A percentile compares a stretch with the other conserved stretches of the same genome.
These are phyloP conservation scores for Piper betle DNA, from an alignment of 164 flowering plant genomes.

Conservation along the genomic window DNA sequence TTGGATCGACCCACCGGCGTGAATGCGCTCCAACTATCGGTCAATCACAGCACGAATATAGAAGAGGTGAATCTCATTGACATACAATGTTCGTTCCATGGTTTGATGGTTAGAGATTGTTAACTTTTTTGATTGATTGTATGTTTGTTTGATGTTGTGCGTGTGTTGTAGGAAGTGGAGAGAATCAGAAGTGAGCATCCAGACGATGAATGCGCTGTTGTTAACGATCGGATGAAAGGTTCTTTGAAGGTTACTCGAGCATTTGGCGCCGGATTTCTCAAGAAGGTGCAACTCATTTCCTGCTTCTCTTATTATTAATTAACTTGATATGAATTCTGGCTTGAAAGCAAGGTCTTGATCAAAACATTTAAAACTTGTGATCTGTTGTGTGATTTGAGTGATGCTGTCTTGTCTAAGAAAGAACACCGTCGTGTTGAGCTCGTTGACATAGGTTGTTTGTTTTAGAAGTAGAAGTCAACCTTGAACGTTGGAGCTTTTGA, in stretches of 20 bases:
- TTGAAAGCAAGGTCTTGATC: background rate
- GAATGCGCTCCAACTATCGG: conserved; percentile 48
- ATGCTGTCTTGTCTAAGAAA: no score
- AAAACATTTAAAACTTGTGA: no score
- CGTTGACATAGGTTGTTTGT: background rate
- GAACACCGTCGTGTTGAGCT: no score
- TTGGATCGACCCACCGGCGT: conserved; percentile 34
- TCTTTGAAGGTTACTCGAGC: conserved; percentile 63
- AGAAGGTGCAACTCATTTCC: conserved; percentile 28
- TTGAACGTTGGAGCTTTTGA: no score
- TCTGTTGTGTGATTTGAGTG: background rate
- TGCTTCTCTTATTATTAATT: background rate
- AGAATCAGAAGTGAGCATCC: conserved; percentile 49
- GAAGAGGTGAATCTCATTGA: conserved; percentile 28
- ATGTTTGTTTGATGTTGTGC: background rate
- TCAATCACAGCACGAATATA: conserved; percentile 54
- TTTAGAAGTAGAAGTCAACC: background rate
- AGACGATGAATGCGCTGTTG: conserved; percentile 42
- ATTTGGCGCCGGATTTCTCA: conserved; percentile 59
- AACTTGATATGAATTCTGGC: background rate
- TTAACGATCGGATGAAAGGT: conserved; percentile 61
- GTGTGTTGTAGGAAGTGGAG: conserved; percentile 34
- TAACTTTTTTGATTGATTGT: background rate
- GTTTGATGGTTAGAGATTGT: background rate
- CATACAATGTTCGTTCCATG: no score